Base-by-base conservation (phyloP, 495 filamentous ascomycete genomes). In the Neurospora sp. region DNA sequence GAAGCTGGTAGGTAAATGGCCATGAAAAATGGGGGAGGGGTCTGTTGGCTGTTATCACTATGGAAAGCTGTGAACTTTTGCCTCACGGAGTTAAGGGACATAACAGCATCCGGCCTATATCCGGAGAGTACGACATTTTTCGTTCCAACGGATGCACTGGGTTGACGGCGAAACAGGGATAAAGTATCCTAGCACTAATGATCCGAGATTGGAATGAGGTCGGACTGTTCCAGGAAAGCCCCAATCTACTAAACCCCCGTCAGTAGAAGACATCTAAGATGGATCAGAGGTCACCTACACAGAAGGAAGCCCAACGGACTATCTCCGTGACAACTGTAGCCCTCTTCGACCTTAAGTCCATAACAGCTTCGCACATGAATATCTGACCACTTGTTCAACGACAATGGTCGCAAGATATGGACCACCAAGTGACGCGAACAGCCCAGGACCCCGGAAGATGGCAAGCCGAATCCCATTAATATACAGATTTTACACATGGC, bases 401-500 rank as follows among this genome's bases (percentile, higher is more conserved):
- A 62, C 28, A 2, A 31, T 17, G 21, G 28, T 62, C 15, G 54
- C 54, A 34, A 66, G 7, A 66, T 7, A 34, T 4, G 31, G 28
- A 17, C 15, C 54, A 34, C 3, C 13, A 66, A 34, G 54, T 34
- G 54, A 66, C 11, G 13, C 28, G 4, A 66, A 66, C 54, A 66
- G 54, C 6, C 54, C 28, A 21, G 38, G 40, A 39, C 19, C 17
- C 40, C 39, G 31, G 19, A 69, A 43, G 21, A 36, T 38, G 39
- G 19, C 42, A 71, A 31, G 69, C 70, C 42, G 34, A 66, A 69
- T 72, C 66, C 69, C 71, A 75, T 79, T 76, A 77, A 71, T 76
- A 71, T 78, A 79, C 78, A 78, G 69, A 76, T 78, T 76, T 72
- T 76, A 77, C 72, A 77, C 54, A 69, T 39, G 71, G 39, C 24